Percentiles rank a stretch among this genome's conserved stretches.
phyloP scores from a whole-genome alignment of 495 filamentous ascomycete genomes.

The Annulohypoxylon stygium region DNA sequence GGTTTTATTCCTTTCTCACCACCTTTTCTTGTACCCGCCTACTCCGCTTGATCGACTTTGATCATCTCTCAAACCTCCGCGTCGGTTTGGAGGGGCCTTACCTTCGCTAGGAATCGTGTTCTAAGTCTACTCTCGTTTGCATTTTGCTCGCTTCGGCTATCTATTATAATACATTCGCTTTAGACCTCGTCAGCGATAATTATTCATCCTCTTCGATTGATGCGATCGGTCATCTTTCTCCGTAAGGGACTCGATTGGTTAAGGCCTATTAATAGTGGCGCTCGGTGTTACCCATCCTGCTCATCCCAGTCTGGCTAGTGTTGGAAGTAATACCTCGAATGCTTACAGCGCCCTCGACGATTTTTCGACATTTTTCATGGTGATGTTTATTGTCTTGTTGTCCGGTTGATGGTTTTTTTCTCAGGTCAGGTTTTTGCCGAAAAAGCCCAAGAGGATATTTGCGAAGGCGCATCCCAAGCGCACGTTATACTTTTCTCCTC shows the following conservation, averaged over 20 bases:
- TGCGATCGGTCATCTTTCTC: slow-evolving; percentile 20
- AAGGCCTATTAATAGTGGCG: slow-evolving; percentile 39
- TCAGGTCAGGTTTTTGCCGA: slow-evolving; percentile 22
- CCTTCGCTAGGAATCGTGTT: slow-evolving; percentile 34
- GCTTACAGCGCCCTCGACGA: slow-evolving; percentile 34
- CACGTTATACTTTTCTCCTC: slow-evolving; percentile 17
- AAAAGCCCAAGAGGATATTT: slow-evolving; percentile 4
- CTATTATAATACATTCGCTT: slow-evolving; percentile 26
- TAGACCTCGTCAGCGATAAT: slow-evolving; percentile 11
- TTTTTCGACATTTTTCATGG: slow-evolving; percentile 24
- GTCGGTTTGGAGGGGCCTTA: slow-evolving; percentile 22
- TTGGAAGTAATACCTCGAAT: slow-evolving; percentile 22
- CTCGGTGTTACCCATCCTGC: slow-evolving; percentile 41
- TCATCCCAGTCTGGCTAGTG: slow-evolving; percentile 33
- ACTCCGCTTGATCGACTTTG: slow-evolving; percentile 23
- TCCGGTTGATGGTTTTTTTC: slow-evolving; percentile 23
- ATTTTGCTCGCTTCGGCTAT: slow-evolving; percentile 28
- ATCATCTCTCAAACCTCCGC: slow-evolving; percentile 25
- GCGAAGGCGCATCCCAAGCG: slow-evolving; percentile 18
- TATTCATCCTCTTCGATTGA: slow-evolving; percentile 15
- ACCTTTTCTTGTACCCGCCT: slow-evolving; percentile 18
- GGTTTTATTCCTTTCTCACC: slow-evolving; percentile 31
- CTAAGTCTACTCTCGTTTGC: slow-evolving; percentile 10
- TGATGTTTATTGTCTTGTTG: slow-evolving; percentile 35
- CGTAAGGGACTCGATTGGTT: slow-evolving; percentile 32